A percentile compares a stretch with the other conserved stretches of the same genome.
Evolutionary conservation across 2,329 filamentous ascomycete genomes (phyloP).

Genomic region (Sarocladiaceae sp.): DNA sequence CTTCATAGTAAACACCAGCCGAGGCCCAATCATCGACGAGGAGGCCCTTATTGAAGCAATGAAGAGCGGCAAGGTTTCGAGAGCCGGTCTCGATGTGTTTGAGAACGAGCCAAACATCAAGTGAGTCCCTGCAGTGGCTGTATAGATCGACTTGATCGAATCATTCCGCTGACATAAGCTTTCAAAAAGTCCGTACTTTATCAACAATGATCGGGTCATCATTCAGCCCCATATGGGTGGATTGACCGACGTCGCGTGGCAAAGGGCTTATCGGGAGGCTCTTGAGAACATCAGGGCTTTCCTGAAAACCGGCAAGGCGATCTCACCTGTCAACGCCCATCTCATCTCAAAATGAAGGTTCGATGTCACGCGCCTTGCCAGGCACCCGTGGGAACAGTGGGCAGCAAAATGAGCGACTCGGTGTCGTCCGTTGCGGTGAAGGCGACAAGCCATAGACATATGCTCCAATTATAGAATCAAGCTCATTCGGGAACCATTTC

Average conservation of each 20-base stretch:
- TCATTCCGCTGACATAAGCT: neutral
- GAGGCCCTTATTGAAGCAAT: constrained; percentile 35
- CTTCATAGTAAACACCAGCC: constrained; percentile 41
- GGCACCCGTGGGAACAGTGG: too few relatives aligned
- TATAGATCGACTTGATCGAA: too few relatives aligned
- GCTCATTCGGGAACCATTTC: neutral
- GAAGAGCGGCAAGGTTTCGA: constrained; percentile 33
- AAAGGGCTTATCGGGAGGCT: constrained; percentile 32
- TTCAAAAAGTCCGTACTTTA: neutral
- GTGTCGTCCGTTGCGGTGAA: too few relatives aligned
- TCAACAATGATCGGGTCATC: constrained; percentile 13
- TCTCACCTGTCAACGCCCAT: constrained; percentile 12
- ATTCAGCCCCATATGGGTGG: constrained; percentile 37
- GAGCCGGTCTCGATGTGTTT: constrained; percentile 40
- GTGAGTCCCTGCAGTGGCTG: neutral
- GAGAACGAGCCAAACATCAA: constrained; percentile 29
- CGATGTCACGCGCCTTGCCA: too few relatives aligned
- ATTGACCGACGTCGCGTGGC: constrained; percentile 33
- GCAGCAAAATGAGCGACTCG: too few relatives aligned
- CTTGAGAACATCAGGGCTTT: constrained; percentile 19
- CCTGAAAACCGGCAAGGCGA: constrained; percentile 17
- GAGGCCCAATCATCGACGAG: constrained; percentile 41
- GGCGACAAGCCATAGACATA: too few relatives aligned
- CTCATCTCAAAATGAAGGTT: neutral
- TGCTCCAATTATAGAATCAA: neutral